Percentiles rank a stretch among this genome's conserved stretches.
phyloP scores from a whole-genome alignment of 2,329 filamentous ascomycete species.

The Hymenoscyphus repandus region DNA sequence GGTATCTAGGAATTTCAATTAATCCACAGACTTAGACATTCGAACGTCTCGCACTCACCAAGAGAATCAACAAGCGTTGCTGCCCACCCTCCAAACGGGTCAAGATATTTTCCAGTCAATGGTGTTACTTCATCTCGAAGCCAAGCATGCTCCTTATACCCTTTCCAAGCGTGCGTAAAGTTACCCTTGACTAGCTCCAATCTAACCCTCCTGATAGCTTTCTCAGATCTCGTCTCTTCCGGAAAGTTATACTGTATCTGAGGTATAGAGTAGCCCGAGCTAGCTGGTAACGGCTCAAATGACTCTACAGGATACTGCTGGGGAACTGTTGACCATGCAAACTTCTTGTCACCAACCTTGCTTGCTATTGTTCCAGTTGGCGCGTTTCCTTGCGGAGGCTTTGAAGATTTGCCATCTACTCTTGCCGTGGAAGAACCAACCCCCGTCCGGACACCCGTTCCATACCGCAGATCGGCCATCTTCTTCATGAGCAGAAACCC shows the following conservation, averaged over 20 bases:
- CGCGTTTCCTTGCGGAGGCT: no score
- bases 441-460: no score
- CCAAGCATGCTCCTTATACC: constrained; percentile 76
- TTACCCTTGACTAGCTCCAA: constrained; percentile 16
- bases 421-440: no score
- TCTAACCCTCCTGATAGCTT: not conserved
- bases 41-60: constrained; percentile 51
- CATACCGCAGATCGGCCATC: not conserved
- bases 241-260: no score
- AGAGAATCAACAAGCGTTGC: constrained; percentile 76
- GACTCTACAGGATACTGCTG: no score
- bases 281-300: no score
- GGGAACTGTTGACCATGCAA: no score
- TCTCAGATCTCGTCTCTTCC: not conserved
- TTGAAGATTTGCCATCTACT: no score
- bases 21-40: not conserved
- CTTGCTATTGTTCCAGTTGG: no score
- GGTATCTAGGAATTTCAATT: constrained; percentile 63
- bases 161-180: constrained; percentile 56
- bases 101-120: constrained; percentile 65
- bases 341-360: no score
- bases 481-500: not conserved
- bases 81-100: constrained; percentile 85
- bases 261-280: no score
- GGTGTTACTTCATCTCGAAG: constrained; percentile 80